These are phyloP conservation scores for Colletotrichum spaethianum DNA, from an alignment of 2,329 filamentous ascomycete genomes.

Conservation along the genomic window DNA sequence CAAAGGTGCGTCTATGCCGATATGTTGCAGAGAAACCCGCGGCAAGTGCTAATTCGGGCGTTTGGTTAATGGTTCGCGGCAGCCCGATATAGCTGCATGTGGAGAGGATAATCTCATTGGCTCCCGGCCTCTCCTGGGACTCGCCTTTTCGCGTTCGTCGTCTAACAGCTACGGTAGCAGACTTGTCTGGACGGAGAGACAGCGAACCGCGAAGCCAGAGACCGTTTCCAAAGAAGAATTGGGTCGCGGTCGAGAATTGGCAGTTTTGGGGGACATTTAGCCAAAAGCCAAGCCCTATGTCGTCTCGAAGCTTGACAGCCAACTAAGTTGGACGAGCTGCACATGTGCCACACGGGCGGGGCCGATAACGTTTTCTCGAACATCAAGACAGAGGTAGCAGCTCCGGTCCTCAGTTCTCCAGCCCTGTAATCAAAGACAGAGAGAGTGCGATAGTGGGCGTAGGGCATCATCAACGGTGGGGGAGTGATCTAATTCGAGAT, in stretches of 20 bases:
- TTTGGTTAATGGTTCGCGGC: background rate
- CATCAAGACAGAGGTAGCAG: constrained; percentile 8
- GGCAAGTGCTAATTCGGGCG: background rate
- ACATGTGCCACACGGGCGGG: constrained; percentile 22
- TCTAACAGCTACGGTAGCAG: constrained; percentile 30
- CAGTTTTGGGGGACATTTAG: background rate
- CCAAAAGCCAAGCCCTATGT: constrained; percentile 3
- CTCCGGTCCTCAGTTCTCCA: background rate
- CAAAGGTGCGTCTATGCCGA: background rate
- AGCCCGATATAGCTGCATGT: constrained; percentile 8
- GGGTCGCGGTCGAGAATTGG: constrained; percentile 3
- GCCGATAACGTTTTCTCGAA: constrained; percentile 16
- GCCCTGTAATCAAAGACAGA: background rate
- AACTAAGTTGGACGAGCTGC: background rate
- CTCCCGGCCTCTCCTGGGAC: background rate
- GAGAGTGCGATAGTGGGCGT: constrained; percentile 7
- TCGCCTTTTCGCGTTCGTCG: background rate
- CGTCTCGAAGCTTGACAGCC: constrained; percentile 26
- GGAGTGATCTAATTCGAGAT: constrained; percentile 37
- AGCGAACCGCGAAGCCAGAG: background rate
- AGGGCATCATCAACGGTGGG: constrained; percentile 27
- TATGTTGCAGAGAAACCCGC: background rate
- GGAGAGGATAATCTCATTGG: background rate
- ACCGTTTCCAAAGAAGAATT: constrained; percentile 8
- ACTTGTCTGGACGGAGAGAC: constrained; percentile 27